phyloP scores from a whole-genome alignment of 495 filamentous ascomycete species.

The Hypoxylon intermedium region DNA sequence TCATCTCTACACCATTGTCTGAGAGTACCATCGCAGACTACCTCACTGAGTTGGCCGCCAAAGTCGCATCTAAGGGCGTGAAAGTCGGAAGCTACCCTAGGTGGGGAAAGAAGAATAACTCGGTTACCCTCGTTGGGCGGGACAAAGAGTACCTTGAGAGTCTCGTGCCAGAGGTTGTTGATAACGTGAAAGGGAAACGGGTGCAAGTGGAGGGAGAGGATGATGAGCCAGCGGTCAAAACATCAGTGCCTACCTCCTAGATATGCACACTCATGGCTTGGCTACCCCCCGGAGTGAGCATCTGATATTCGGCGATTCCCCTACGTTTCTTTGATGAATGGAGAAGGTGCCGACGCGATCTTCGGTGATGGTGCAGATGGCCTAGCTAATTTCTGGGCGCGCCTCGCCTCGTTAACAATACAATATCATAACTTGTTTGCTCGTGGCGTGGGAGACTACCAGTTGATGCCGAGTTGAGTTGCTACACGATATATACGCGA shows the following conservation, averaged over 20 bases:
- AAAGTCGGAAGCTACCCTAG: constrained; percentile 97
- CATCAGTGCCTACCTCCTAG: neutral
- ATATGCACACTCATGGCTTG: neutral
- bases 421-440: neutral
- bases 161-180: constrained; percentile 57
- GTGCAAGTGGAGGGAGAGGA: constrained; percentile 56
- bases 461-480: neutral
- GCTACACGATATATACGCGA: neutral
- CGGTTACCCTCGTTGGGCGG: constrained; percentile 86
- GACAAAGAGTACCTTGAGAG: constrained; percentile 58
- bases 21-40: constrained; percentile 86
- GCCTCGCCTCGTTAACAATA: neutral
- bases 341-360: constrained; percentile 29
- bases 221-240: constrained; percentile 37
- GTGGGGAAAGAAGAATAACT: constrained; percentile 88
- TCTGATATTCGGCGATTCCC: constrained; percentile 1
- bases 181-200: constrained; percentile 55
- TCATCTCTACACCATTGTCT: constrained; percentile 83
- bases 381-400: neutral
- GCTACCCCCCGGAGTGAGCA: neutral
- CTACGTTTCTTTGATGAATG: constrained; percentile 9
- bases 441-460: neutral
- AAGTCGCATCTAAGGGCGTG: constrained; percentile 73
- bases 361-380: constrained; percentile 14
- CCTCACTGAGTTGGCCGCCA: constrained; percentile 76